Percentiles rank a stretch among this genome's conserved stretches.
Conservation (phyloP, 139 green algal species). For the Microglena sp. region DNA sequence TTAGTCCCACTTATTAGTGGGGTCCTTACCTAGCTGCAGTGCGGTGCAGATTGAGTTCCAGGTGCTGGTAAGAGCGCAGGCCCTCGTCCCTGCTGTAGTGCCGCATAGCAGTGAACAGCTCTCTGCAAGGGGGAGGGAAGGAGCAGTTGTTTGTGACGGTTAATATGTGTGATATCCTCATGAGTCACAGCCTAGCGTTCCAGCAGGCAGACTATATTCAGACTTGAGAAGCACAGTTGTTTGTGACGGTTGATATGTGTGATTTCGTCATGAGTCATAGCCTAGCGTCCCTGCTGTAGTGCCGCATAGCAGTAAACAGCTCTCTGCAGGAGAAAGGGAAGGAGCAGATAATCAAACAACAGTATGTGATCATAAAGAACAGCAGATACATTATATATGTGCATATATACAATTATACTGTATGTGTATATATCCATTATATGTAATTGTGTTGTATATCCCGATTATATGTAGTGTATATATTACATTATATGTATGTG, state of each 20-base stretch:
- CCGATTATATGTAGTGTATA: too few species aligned
- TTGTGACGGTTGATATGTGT: not conserved
- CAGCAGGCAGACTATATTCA: too few species aligned
- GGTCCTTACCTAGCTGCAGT: conserved; percentile 44
- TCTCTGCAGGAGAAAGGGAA: not conserved
- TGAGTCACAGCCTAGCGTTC: not conserved
- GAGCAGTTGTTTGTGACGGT: too few species aligned
- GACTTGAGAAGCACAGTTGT: too few species aligned
- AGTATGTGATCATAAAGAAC: not conserved
- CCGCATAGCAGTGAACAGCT: conserved; percentile 12
- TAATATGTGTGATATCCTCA: not conserved
- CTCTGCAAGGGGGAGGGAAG: conserved; percentile 3
- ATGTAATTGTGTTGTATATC: too few species aligned
- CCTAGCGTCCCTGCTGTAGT: too few species aligned
- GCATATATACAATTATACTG: too few species aligned
- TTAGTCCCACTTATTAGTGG: too few species aligned
- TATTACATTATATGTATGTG: too few species aligned
- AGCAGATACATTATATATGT: not conserved
- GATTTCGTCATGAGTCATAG: not conserved
- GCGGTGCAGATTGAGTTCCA: conserved; percentile 61
- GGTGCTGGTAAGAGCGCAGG: conserved; percentile 26
- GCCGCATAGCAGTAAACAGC: not conserved
- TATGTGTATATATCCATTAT: too few species aligned
- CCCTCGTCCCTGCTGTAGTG: conserved; percentile 19
- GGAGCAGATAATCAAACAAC: not conserved